These are phyloP conservation scores for Zygosaccharomyces kombuchaensis DNA, from an alignment of 805 yeast genomes.

Conservation along the genomic window DNA sequence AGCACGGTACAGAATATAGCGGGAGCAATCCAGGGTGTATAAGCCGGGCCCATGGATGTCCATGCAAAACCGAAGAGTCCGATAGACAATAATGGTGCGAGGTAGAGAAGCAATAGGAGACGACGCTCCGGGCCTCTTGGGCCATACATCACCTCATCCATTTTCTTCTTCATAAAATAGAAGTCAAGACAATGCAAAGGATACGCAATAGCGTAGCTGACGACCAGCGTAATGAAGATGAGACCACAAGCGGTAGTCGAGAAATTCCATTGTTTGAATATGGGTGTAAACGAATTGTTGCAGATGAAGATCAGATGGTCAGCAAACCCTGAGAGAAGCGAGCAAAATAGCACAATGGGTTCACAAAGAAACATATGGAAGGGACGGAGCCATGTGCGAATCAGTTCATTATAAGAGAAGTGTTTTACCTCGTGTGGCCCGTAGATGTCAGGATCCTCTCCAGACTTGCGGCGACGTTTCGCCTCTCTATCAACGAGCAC, in stretches of 20 bases:
- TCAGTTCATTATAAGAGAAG: neutral
- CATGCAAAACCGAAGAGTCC: slow-evolving; percentile 9
- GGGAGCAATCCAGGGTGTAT: slow-evolving; percentile 11
- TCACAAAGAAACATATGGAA: slow-evolving; percentile 10
- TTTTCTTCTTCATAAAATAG: neutral
- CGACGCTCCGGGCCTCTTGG: slow-evolving; percentile 10
- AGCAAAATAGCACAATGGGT: slow-evolving; percentile 9
- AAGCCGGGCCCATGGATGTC: slow-evolving; percentile 10
- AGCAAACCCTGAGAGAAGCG: slow-evolving; percentile 9
- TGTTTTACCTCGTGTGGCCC: slow-evolving; percentile 5
- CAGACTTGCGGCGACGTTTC: slow-evolving; percentile 7
- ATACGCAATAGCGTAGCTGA: slow-evolving; percentile 5
- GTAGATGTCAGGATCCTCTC: slow-evolving; percentile 6
- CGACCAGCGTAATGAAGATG: slow-evolving; percentile 7
- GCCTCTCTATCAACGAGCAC: slow-evolving; percentile 8
- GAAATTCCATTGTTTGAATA: slow-evolving; percentile 8
- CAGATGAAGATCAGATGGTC: slow-evolving; percentile 11
- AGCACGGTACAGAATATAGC: slow-evolving; percentile 6
- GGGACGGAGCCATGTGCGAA: slow-evolving; percentile 8
- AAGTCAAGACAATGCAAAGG: slow-evolving; percentile 1
- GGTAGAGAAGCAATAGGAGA: slow-evolving; percentile 5
- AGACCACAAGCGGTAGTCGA: slow-evolving; percentile 6
- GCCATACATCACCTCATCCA: slow-evolving; percentile 2
- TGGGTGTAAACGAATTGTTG: slow-evolving; percentile 8
- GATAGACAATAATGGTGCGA: slow-evolving; percentile 4